These are phyloP conservation scores for Deinandra increscens DNA, from an alignment of 129 eudicot species.

Conservation along the genomic window DNA sequence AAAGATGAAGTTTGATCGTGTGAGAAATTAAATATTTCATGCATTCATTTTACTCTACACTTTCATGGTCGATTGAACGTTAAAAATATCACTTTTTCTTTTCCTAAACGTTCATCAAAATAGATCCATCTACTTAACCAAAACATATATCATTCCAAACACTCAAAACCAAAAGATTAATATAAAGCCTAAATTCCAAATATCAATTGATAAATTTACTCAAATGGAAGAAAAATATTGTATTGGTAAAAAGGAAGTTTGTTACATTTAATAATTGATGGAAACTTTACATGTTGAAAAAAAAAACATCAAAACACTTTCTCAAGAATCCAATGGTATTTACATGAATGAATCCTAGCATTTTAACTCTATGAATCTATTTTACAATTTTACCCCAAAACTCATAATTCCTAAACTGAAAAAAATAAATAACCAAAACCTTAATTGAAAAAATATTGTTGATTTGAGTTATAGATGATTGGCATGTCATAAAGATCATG, in stretches of 20 bases:
- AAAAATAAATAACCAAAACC: not conserved
- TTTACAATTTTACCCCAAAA: not conserved
- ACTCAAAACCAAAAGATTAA: too few relatives aligned
- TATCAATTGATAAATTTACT: too few relatives aligned
- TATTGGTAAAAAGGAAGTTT: not conserved
- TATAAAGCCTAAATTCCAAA: too few relatives aligned
- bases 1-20: too few relatives aligned
- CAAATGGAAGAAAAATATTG: not conserved
- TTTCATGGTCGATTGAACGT: too few relatives aligned
- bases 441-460: conserved; percentile 18
- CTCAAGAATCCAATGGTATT: not conserved
- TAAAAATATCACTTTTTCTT: too few relatives aligned
- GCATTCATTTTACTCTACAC: too few relatives aligned
- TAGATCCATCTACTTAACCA: too few relatives aligned
- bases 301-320: conserved; percentile 3
- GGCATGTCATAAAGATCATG: conserved; percentile 22
- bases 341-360: conserved; percentile 10
- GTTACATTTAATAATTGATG: not conserved
- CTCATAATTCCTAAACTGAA: not conserved
- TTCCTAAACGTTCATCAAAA: too few relatives aligned
- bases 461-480: conserved; percentile 9
- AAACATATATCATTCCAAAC: too few relatives aligned
- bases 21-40: too few relatives aligned
- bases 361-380: not conserved
- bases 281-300: conserved; percentile 14